Evolutionary conservation across 371 early-diverging fungal species (phyloP).

Genomic region (Funneliformis caledonium): DNA sequence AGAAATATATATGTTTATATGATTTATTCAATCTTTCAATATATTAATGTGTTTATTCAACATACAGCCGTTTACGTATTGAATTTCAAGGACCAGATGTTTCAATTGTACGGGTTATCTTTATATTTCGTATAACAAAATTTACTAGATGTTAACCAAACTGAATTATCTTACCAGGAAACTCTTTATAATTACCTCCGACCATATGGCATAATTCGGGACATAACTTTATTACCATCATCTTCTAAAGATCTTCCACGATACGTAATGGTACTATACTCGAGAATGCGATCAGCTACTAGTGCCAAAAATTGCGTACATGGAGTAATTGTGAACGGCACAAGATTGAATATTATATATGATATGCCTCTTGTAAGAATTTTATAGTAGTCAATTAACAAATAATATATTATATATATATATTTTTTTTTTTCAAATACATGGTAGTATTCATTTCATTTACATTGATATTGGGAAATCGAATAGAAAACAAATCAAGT

Average conservation of each 20-base stretch:
- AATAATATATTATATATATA: background rate
- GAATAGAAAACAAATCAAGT: conserved; percentile 59
- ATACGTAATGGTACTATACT: conserved; percentile 79
- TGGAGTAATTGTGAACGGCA: conserved; percentile 69
- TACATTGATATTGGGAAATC: background rate
- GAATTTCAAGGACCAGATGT: conserved; percentile 75
- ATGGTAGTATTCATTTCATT: background rate
- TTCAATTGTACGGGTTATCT: background rate
- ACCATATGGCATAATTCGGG: conserved; percentile 80
- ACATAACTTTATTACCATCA: conserved; percentile 68
- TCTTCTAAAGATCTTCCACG: conserved; percentile 75
- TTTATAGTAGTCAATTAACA: background rate
- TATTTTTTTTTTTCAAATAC: background rate
- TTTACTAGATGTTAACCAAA: background rate
- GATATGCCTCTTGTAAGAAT: conserved; percentile 61
- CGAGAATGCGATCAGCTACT: conserved; percentile 77
- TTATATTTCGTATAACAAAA: background rate
- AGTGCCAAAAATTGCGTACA: conserved; percentile 91
- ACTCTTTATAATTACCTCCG: conserved; percentile 76
- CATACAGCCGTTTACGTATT: conserved; percentile 59
- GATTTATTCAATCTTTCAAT: conserved; percentile 40
- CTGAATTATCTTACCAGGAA: conserved; percentile 57
- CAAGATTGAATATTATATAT: conserved; percentile 72
- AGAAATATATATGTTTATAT: conserved; percentile 41
- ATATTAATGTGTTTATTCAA: background rate